Evolutionary conservation across 2,329 filamentous ascomycete species (phyloP).

Genomic region (Trichoderma aggressivum): DNA sequence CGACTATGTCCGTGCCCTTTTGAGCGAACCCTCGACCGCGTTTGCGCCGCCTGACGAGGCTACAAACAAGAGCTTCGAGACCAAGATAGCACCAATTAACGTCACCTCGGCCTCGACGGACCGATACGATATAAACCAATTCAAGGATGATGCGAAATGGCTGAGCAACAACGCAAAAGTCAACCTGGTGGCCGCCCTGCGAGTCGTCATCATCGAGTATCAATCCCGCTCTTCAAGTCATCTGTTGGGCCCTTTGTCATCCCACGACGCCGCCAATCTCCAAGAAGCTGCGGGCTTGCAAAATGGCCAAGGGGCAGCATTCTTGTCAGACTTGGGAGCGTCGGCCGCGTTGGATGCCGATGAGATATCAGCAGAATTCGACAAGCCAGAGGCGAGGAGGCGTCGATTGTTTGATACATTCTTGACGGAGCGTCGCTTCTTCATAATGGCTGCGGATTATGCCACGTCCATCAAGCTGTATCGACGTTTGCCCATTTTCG

Average conservation of each 20-base stretch:
- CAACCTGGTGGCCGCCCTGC: constrained; percentile 77
- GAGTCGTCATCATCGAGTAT: constrained; percentile 78
- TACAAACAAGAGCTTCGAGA: constrained; percentile 71
- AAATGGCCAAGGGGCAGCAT: constrained; percentile 55
- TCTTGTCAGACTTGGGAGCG: constrained; percentile 52
- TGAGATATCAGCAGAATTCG: constrained; percentile 56
- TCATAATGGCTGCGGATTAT: constrained; percentile 62
- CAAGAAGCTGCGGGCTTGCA: constrained; percentile 68
- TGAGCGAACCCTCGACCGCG: constrained; percentile 65
- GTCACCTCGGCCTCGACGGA: constrained; percentile 65
- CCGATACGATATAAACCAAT: constrained; percentile 68
- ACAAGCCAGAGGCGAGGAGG: constrained; percentile 59
- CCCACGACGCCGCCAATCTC: constrained; percentile 73
- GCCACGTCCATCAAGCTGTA: constrained; percentile 48
- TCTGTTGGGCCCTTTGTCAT: constrained; percentile 67
- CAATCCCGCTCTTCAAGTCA: constrained; percentile 74
- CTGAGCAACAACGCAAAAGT: constrained; percentile 73
- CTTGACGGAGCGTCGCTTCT: constrained; percentile 66
- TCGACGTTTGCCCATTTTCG: constrained; percentile 36
- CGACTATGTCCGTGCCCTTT: constrained; percentile 61
- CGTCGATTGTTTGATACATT: constrained; percentile 69
- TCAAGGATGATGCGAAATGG: constrained; percentile 86
- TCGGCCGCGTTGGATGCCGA: constrained; percentile 49
- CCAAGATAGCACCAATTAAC: constrained; percentile 83
- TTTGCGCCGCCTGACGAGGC: constrained; percentile 62